Evolutionary conservation across 352 stramenopile species (phyloP).

Genomic region (Phytophthora pluvialis): DNA sequence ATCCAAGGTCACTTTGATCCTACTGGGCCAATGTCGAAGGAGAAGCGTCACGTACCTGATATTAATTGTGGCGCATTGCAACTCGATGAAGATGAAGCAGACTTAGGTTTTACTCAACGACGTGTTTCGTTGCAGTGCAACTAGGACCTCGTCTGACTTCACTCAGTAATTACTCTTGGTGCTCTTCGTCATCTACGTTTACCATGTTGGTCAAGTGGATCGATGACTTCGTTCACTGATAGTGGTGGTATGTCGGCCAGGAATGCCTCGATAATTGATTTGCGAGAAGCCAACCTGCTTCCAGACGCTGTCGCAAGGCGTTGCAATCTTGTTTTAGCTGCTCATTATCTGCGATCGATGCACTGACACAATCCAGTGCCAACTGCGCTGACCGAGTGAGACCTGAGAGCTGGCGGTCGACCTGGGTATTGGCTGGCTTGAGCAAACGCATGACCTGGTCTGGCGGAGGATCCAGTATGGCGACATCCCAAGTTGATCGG

Average conservation of each 20-base stretch:
- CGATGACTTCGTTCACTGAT: not conserved
- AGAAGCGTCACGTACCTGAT: not conserved
- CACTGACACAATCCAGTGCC: constrained; percentile 6
- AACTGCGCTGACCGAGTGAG: not conserved
- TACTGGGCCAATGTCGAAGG: not conserved
- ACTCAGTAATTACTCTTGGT: not conserved
- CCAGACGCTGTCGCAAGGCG: not conserved
- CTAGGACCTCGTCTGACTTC: not conserved
- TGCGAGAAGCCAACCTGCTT: not conserved
- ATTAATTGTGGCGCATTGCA: not conserved
- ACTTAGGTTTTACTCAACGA: not conserved
- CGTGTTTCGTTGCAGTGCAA: not conserved
- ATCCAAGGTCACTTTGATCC: not conserved
- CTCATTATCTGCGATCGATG: not conserved
- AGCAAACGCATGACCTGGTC: not conserved
- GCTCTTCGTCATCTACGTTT: not conserved
- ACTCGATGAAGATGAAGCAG: not conserved
- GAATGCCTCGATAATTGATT: not conserved
- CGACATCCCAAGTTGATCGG: constrained; percentile 10
- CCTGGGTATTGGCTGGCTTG: not conserved
- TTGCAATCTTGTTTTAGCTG: not conserved
- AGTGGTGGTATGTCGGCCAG: not conserved
- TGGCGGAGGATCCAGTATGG: not conserved
- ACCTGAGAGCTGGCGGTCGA: not conserved
- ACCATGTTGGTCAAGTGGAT: not conserved